Percentiles rank a stretch among this genome's conserved stretches.
phyloP scores from a whole-genome alignment of 2,329 filamentous ascomycete genomes.

The Aphanoascus verrucosus region DNA sequence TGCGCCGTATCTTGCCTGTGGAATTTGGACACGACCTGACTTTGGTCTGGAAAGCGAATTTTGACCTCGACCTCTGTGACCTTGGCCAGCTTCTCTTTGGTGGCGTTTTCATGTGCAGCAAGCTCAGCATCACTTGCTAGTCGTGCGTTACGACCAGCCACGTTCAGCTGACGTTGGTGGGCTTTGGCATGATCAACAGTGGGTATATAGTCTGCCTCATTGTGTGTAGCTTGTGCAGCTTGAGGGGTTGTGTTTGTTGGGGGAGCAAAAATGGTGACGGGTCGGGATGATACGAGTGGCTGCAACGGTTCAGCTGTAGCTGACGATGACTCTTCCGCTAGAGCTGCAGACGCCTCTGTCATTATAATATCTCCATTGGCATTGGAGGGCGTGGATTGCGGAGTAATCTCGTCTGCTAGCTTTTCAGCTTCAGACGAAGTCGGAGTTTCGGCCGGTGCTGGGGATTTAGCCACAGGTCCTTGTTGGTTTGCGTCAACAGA shows the following conservation, averaged over 20 bases:
- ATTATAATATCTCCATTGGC: neutral
- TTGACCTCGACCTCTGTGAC: conserved; percentile 63
- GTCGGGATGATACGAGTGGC: conserved; percentile 34
- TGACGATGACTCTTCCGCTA: neutral
- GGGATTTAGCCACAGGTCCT: conserved; percentile 13
- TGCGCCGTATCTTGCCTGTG: conserved; percentile 56
- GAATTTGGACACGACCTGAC: conserved; percentile 62
- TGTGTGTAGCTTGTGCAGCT: conserved; percentile 56
- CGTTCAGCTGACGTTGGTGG: conserved; percentile 64
- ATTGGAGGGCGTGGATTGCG: conserved; percentile 6
- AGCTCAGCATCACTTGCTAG: conserved; percentile 76
- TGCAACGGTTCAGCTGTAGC: conserved; percentile 19
- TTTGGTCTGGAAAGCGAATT: conserved; percentile 80
- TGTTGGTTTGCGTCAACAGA: conserved; percentile 26
- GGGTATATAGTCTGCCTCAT: conserved; percentile 68
- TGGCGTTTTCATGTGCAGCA: conserved; percentile 55
- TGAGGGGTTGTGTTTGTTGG: conserved; percentile 63
- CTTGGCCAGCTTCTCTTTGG: conserved; percentile 53
- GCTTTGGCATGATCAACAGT: conserved; percentile 76
- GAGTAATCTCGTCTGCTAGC: neutral
- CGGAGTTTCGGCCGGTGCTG: conserved; percentile 8
- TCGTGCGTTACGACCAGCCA: conserved; percentile 65
- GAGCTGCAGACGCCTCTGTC: neutral
- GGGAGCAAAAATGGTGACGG: conserved; percentile 63
- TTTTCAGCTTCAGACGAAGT: conserved; percentile 10